Evolutionary conservation across 495 filamentous ascomycete genomes (phyloP).

Genomic region (Penicillium maclennaniae): DNA sequence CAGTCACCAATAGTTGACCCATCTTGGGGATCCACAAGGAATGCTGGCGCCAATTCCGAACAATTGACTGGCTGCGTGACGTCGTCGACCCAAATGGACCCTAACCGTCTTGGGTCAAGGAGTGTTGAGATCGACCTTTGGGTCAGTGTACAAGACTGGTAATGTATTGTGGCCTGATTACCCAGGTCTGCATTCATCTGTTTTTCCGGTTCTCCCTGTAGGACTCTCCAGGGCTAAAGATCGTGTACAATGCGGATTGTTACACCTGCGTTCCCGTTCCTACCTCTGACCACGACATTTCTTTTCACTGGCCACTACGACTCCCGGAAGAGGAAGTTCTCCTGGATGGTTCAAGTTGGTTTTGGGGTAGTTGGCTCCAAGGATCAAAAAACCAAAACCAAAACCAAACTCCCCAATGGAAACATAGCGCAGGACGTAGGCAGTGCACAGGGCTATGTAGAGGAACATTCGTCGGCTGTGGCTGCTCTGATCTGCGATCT

Average conservation of each 20-base stretch:
- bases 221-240: not conserved
- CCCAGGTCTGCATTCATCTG: not conserved
- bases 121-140: conserved; percentile 6
- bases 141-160: not conserved
- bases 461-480: conserved; percentile 23
- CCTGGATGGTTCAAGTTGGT: not conserved
- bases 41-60: not conserved
- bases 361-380: not conserved
- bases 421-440: not conserved
- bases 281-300: not conserved
- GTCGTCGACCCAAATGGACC: conserved; percentile 20
- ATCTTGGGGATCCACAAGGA: not conserved
- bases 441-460: not conserved
- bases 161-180: conserved; percentile 5
- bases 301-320: not conserved
- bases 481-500: conserved; percentile 16
- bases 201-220: not conserved
- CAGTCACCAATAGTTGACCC: not conserved
- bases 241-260: not conserved
- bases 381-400: not conserved
- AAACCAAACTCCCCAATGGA: not conserved
- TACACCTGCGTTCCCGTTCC: not conserved
- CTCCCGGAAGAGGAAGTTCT: not conserved
- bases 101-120: conserved; percentile 6
- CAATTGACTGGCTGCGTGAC: conserved; percentile 16